These are phyloP conservation scores for Fusarium brevicatenulatum DNA, from an alignment of 2,329 filamentous ascomycete species.

Conservation along the genomic window DNA sequence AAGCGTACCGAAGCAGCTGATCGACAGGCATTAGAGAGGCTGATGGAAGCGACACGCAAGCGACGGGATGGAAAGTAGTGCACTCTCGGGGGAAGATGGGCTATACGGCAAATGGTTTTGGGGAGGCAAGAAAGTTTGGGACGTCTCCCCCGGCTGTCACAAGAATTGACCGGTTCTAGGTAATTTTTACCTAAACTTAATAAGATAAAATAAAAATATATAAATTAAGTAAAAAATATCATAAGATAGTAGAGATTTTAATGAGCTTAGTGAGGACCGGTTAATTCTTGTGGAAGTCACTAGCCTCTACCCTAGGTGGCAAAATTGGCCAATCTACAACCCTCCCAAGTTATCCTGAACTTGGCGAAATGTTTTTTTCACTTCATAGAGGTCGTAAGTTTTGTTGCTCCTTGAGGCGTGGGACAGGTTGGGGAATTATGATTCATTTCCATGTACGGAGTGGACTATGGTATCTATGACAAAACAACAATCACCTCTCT, in stretches of 20 bases:
- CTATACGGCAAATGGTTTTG: no score
- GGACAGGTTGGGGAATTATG: no score
- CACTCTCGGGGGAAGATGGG: rapidly evolving
- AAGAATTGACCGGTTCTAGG: no score
- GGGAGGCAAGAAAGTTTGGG: neutral
- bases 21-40: neutral
- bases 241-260: no score
- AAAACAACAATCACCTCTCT: neutral
- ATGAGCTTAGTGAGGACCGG: no score
- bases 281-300: no score
- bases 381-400: neutral
- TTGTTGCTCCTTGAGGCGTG: rapidly evolving
- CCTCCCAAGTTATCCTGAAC: rapidly evolving
- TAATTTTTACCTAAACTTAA: no score
- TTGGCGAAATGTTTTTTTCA: neutral
- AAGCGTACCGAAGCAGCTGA: neutral
- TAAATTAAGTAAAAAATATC: no score
- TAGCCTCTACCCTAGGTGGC: rapidly evolving
- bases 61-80: neutral
- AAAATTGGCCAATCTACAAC: neutral
- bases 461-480: neutral
- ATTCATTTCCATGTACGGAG: neutral
- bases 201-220: no score
- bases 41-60: neutral
- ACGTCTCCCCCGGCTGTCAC: no score